Evolutionary conservation across 768 basidiomycete genomes (phyloP).

Genomic region (Tulasnella calospora): DNA sequence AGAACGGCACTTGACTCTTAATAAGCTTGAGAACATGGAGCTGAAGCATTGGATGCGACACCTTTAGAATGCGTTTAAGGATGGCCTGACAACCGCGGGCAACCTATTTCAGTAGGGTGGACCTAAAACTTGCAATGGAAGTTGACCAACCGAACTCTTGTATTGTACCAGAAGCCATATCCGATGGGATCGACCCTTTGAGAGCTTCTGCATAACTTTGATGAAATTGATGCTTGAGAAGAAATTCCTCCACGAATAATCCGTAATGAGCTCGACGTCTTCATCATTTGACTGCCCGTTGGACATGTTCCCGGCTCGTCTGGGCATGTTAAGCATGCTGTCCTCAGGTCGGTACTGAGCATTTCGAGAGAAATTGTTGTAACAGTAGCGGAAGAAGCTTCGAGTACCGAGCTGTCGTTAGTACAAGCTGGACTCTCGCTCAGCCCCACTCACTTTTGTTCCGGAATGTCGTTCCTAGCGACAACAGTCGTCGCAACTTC

Average conservation of each 20-base stretch:
- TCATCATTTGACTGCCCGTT: slow-evolving; percentile 38
- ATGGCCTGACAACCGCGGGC: slow-evolving; percentile 62
- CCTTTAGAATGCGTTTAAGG: slow-evolving; percentile 87
- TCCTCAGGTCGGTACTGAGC: slow-evolving; percentile 59
- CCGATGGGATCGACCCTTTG: slow-evolving; percentile 88
- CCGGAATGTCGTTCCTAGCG: slow-evolving; percentile 82
- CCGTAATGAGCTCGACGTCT: slow-evolving; percentile 89
- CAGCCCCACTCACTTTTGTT: slow-evolving; percentile 60
- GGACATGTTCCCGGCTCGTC: slow-evolving; percentile 31
- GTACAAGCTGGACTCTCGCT: neutral
- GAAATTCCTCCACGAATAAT: slow-evolving; percentile 97
- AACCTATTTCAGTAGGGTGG: slow-evolving; percentile 1
- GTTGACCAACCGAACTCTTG: slow-evolving; percentile 79
- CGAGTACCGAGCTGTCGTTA: neutral
- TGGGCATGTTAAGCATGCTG: slow-evolving; percentile 54
- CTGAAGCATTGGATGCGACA: slow-evolving; percentile 90
- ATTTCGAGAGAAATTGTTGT: slow-evolving; percentile 66
- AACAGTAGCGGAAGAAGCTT: slow-evolving; percentile 96
- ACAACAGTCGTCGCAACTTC: slow-evolving; percentile 80
- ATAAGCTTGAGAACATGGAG: slow-evolving; percentile 93
- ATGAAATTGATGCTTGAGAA: slow-evolving; percentile 96
- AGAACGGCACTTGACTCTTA: slow-evolving; percentile 98
- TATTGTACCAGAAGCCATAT: slow-evolving; percentile 96
- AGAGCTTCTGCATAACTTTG: slow-evolving; percentile 95
- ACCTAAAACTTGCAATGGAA: neutral